phyloP scores from a whole-genome alignment of 371 early-diverging fungal species.

The Capniomyces stellatus region DNA sequence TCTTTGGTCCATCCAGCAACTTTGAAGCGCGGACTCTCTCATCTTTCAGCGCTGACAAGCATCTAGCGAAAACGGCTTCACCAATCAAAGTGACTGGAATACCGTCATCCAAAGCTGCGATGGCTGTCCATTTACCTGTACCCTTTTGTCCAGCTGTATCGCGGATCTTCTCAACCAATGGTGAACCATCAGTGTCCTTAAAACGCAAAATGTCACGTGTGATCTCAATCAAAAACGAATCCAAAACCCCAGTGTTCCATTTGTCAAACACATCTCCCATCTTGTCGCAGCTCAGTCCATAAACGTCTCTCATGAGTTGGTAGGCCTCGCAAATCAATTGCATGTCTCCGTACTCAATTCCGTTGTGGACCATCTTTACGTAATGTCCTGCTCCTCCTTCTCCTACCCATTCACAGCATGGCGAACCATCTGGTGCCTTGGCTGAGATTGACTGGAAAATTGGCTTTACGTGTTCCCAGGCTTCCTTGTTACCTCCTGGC shows the following conservation, averaged over 20 bases:
- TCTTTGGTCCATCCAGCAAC: slow-evolving; percentile 57
- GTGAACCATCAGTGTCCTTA: slow-evolving; percentile 70
- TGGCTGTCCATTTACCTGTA: slow-evolving; percentile 97
- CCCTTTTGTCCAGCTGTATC: slow-evolving; percentile 99
- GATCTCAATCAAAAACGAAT: slow-evolving; percentile 96
- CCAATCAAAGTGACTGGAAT: slow-evolving; percentile 91
- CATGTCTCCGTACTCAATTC: slow-evolving; percentile 99
- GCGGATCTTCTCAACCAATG: slow-evolving; percentile 85
- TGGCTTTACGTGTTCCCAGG: slow-evolving; percentile 82
- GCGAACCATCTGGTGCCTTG: slow-evolving; percentile 54
- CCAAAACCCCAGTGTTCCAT: slow-evolving; percentile 92
- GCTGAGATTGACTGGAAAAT: slow-evolving; percentile 95
- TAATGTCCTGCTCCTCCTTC: slow-evolving; percentile 97
- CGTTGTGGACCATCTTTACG: slow-evolving; percentile 99
- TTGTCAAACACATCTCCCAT: slow-evolving; percentile 71
- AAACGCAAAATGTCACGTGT: slow-evolving; percentile 80
- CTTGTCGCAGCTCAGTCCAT: slow-evolving; percentile 64
- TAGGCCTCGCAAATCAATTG: slow-evolving; percentile 96
- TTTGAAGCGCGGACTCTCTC: slow-evolving; percentile 81
- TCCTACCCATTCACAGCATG: slow-evolving; percentile 99
- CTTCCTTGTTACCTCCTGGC: slow-evolving; percentile 91
- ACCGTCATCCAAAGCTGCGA: slow-evolving; percentile 83
- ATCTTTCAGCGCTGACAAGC: slow-evolving; percentile 86
- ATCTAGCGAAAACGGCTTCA: slow-evolving; percentile 95
- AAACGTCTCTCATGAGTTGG: slow-evolving; percentile 71